phyloP scores from a whole-genome alignment of 768 basidiomycete genomes.

The Tubosaeta sp. region DNA sequence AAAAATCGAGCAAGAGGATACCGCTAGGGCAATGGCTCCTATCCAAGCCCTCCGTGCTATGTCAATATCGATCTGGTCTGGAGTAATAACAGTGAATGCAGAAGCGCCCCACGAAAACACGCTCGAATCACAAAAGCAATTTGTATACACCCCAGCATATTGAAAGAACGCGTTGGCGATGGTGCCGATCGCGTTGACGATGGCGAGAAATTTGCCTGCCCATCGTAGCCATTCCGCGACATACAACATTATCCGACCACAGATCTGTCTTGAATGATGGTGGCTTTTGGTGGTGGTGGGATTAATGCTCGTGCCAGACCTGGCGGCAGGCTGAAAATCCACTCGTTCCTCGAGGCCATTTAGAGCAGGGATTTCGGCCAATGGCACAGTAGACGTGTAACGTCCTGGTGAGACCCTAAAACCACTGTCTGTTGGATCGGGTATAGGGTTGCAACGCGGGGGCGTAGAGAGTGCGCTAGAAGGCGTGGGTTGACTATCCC shows the following conservation, averaged over 20 bases:
- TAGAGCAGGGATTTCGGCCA: background rate
- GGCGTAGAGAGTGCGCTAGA: background rate
- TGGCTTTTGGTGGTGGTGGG: background rate
- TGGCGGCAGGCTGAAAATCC: no score
- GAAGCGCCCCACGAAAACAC: conserved; percentile 14
- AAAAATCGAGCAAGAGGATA: background rate
- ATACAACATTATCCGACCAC: background rate
- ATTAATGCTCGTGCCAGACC: background rate
- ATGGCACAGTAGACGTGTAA: background rate
- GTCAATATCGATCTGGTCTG: conserved; percentile 14
- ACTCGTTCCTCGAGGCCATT: background rate
- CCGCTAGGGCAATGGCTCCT: no score
- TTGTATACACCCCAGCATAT: conserved; percentile 23
- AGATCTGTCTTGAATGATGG: background rate
- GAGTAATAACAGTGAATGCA: conserved; percentile 30
- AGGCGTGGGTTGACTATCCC: background rate
- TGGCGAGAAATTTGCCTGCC: conserved; percentile 26
- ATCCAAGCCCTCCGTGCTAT: background rate
- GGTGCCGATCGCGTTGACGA: background rate
- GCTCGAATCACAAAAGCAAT: conserved; percentile 30
- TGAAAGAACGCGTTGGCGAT: conserved; percentile 28
- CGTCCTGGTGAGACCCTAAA: accelerated
- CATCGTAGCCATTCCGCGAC: conserved; percentile 22
- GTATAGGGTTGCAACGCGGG: no score
- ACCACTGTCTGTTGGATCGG: background rate